Evolutionary conservation across 192 early-diverging fungal genomes (phyloP), one percentile per base, ranked within the genome.

Genomic region (Geranomyces variabilis): DNA sequence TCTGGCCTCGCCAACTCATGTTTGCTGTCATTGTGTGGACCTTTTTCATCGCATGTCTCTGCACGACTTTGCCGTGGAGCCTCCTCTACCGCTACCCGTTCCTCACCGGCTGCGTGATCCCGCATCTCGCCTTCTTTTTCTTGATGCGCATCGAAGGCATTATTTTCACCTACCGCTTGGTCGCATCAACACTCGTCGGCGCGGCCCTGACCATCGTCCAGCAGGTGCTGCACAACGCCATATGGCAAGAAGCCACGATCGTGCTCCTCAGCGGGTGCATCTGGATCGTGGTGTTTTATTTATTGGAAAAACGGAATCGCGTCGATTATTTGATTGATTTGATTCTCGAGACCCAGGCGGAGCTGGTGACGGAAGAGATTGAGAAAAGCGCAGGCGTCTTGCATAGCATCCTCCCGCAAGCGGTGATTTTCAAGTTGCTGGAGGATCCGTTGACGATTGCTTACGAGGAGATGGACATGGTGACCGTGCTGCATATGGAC

Each of bases 401-500:
- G 55, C 61, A 74, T 22, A 84, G 75, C 30, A 81, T 84, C 47
- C 59, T 84, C 30, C 83, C 83, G n/a, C 72, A 84, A 45, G 53
- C 75, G 8, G 78, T 84, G 28, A 81, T 77, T 44, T 31, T 76
- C 33, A 74, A 75, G 47, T 64, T 84, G 13, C 66, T 84, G 24
- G 72, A 33, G 34, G 75, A 84, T 45, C 79, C 77, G 29, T 68
- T 55, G 9, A 63, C 67, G 13, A 79, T 84, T 63, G 80, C 80
- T 33, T 84, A 76, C 45, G 83, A 81, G 44, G 79, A 84, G 46
- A 61, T 84, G 48, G 24, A 70, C 13, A 69, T 74, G 47, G 63
- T 76, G 14, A 79, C 79, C 0, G 77, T 84, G 45, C 71, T 84
- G 21, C 80, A 81, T 70, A 84, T 84, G 83, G 83, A 84, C 70